Evolutionary conservation across 2,329 filamentous ascomycete species (phyloP), one percentile per base, ranked within the genome.

Genomic region (Arthrobotrys musiformis): DNA sequence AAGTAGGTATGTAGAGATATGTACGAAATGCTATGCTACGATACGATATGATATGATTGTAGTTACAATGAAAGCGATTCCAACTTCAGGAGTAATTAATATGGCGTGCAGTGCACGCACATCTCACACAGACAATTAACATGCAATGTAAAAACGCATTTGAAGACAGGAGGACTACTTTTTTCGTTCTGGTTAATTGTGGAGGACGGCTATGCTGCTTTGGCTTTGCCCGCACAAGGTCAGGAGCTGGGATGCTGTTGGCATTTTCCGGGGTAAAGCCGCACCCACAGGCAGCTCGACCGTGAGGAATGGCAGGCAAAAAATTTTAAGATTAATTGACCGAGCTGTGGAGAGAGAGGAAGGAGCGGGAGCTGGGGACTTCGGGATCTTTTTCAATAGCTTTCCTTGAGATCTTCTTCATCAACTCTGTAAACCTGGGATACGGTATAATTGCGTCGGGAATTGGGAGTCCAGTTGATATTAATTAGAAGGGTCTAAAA

Each of bases 221-320:
- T 63, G 67, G 67, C 56, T 63, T 54, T 64, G 58, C 56, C 61
- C 52, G 60, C 19, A 56, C 62, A 68, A 46, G 40, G 28, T 26
- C 40, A 61, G 26, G 61, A 54, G 54, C 68, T 56, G 60, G 60
- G 58, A 63, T 63, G 56, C 33, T 58, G 46, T 64, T 64, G 60
- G 60, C 60, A 72, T 72, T 72, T 64, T 73, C 69, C 69, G 69
- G 69, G 61, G 69, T 73, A 73, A 73, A 73, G 69, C 69, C 69
- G 69, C 61, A 9, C 44, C 22, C 44, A 48, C 44, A 48, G 44
- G 42, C 37, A 42, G 37, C 24, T 35, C 17, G 33, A 17, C 44
- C 44, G 35, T 24, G 26, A 56, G 44, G 62, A 42, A 52, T 58
- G 30, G 22, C 37, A 44, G n/a, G n/a, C n/a, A n/a, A n/a, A n/a